Percentiles rank a stretch among this genome's conserved stretches.
phyloP scores from a whole-genome alignment of 164 flowering plant species.

The Chimonanthus praecox region DNA sequence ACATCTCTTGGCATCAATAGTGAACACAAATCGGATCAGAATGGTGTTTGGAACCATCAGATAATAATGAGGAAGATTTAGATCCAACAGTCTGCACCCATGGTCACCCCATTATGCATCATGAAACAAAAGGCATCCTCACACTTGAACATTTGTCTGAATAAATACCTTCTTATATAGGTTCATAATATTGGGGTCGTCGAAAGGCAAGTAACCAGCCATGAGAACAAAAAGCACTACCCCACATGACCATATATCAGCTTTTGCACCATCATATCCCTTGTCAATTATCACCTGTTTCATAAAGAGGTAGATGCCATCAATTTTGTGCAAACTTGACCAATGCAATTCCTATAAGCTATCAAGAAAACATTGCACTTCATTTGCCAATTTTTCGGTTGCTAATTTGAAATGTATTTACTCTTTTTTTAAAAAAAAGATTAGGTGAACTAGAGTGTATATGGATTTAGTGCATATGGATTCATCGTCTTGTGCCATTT shows the following conservation, averaged over 20 bases:
- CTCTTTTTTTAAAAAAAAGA: no score
- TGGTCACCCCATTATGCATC: background rate
- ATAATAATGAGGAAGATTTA: background rate
- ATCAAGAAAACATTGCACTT: background rate
- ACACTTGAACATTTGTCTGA: background rate
- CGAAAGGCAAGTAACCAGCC: constrained; percentile 17
- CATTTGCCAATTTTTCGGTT: no score
- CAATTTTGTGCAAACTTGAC: background rate
- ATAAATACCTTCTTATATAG: constrained; percentile 6
- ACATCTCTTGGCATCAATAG: no score
- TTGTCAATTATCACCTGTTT: constrained; percentile 11
- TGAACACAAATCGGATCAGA: background rate
- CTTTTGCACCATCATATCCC: constrained; percentile 12
- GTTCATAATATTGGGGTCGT: constrained; percentile 12
- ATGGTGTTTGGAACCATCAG: background rate
- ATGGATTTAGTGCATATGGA: no score
- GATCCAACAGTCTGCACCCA: background rate
- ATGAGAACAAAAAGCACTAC: constrained; percentile 16
- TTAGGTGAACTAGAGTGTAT: no score
- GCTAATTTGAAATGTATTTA: no score
- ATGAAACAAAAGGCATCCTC: background rate
- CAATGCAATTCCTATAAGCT: background rate
- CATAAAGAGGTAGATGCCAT: background rate
- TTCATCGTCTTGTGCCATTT: no score
- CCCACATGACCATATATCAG: constrained; percentile 17